Conservation (phyloP, 139 green algal genomes). For the Volvox reticuliferus region DNA sequence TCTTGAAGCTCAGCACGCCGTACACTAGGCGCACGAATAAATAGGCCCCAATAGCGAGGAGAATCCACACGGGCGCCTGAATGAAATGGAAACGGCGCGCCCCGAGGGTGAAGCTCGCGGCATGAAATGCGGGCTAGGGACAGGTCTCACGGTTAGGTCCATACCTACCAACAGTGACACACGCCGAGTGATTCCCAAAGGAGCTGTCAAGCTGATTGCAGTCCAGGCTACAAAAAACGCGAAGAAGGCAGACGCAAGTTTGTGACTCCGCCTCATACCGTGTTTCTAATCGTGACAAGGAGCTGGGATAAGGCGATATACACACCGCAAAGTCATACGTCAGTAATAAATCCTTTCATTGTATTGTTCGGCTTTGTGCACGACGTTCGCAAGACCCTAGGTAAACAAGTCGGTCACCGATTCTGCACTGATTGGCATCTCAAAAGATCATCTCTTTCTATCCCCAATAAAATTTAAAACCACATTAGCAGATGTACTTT, state of each 20-base stretch:
- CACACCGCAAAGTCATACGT: neutral
- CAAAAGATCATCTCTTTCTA: no score
- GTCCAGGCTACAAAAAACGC: neutral
- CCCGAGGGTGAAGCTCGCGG: no score
- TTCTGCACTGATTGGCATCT: no score
- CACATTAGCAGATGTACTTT: no score
- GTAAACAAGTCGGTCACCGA: no score
- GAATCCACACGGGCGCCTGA: neutral
- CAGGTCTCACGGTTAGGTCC: no score
- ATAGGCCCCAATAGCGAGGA: neutral
- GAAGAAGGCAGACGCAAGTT: neutral
- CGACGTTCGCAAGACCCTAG: no score
- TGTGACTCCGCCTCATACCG: slow-evolving; percentile 11
- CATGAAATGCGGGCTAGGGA: no score
- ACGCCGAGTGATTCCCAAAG: neutral
- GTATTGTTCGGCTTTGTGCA: no score
- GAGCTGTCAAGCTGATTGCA: neutral
- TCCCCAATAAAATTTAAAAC: no score
- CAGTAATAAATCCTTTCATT: neutral
- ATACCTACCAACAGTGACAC: neutral
- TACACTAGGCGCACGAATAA: neutral
- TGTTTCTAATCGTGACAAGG: neutral
- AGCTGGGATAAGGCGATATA: neutral
- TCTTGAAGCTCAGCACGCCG: slow-evolving; percentile 22
- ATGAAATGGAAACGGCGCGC: neutral